A percentile compares a stretch with the other conserved stretches of the same genome.
These are phyloP conservation scores for Fagus sylvatica DNA, from an alignment of 306 rosid species.

Conservation along the genomic window DNA sequence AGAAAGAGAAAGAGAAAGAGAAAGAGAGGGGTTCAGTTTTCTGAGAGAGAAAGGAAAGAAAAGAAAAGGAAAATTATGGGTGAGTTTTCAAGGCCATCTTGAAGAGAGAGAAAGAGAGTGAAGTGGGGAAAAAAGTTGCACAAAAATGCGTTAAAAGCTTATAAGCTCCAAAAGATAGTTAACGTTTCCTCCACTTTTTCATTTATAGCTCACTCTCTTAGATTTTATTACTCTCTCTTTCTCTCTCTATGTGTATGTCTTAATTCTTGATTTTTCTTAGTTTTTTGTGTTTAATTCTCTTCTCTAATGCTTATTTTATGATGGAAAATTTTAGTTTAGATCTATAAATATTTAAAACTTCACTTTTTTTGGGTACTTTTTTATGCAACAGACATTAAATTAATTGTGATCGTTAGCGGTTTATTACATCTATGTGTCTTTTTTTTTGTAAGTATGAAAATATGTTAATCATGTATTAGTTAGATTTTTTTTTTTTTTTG, in stretches of 20 bases:
- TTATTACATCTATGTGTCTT: no score
- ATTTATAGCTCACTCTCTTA: not conserved
- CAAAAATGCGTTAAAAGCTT: not conserved
- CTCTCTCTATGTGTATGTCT: not conserved
- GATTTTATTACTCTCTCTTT: not conserved
- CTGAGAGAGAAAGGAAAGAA: slow-evolving; percentile 23
- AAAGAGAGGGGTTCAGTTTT: slow-evolving; percentile 12
- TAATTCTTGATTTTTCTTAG: not conserved
- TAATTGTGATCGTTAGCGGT: no score
- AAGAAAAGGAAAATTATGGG: not conserved
- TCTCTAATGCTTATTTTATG: no score
- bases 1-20: slow-evolving; percentile 3
- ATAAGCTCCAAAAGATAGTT: slow-evolving; percentile 25
- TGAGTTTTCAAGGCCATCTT: slow-evolving; percentile 38
- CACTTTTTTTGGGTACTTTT: no score
- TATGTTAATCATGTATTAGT: no score
- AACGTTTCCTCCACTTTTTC: slow-evolving; percentile 21
- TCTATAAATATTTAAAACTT: no score
- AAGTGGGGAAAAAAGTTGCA: slow-evolving; percentile 35
- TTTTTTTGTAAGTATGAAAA: no score
- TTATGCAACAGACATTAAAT: no score
- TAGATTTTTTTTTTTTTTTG: no score
- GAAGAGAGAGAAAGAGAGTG: slow-evolving; percentile 40
- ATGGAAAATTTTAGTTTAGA: no score
- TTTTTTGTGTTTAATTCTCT: no score